Evolutionary conservation across 345 rosid genomes (phyloP).

Genomic region (Euphorbia peplus): DNA sequence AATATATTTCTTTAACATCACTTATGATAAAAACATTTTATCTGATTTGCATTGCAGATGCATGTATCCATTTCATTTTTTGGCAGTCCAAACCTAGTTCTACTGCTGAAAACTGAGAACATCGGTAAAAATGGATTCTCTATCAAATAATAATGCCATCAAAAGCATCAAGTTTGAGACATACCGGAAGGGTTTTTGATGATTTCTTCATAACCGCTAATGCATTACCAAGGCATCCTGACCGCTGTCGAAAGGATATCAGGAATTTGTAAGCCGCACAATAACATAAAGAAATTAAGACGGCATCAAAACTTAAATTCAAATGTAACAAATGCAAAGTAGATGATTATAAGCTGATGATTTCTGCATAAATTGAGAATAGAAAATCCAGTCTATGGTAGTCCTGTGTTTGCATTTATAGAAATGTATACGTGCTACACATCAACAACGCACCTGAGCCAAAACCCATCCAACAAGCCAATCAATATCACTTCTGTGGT

Average conservation of each 20-base stretch:
- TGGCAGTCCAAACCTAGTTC: background rate
- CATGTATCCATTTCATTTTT: slow-evolving; percentile 5
- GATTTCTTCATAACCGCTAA: slow-evolving; percentile 98
- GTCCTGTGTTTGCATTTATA: background rate
- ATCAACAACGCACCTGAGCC: slow-evolving; percentile 66
- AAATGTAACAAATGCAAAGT: background rate
- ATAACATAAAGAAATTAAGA: background rate
- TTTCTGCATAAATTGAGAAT: background rate
- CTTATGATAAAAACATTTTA: background rate
- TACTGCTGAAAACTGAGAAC: background rate
- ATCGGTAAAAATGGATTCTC: slow-evolving; percentile 1
- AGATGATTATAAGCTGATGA: background rate
- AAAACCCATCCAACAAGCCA: slow-evolving; percentile 98
- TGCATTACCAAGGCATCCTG: slow-evolving; percentile 92
- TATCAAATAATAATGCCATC: background rate
- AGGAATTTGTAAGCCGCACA: slow-evolving; percentile 20
- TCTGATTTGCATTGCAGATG: background rate
- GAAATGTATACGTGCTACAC: background rate
- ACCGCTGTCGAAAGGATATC: slow-evolving; percentile 53
- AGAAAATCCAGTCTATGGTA: background rate
- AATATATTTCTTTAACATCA: background rate
- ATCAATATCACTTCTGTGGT: slow-evolving; percentile 94
- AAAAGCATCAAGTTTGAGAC: slow-evolving; percentile 22
- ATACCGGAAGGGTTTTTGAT: slow-evolving; percentile 90
- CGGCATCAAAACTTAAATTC: background rate